Base-by-base conservation (phyloP, 1,284 basidiomycete genomes). In the Apiotrichum mycotoxinovorans region DNA sequence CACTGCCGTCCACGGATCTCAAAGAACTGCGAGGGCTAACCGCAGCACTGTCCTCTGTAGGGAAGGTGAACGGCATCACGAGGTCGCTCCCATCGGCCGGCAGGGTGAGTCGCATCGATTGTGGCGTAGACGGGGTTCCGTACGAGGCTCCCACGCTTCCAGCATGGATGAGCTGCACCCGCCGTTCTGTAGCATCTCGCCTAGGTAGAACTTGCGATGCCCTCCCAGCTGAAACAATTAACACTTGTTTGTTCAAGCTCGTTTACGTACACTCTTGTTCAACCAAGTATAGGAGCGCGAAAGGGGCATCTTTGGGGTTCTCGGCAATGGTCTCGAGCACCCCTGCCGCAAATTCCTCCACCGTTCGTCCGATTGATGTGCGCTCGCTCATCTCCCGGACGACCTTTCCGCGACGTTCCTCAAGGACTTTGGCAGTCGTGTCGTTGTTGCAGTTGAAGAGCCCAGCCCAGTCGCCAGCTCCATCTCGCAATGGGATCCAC, bases 361-460 rank as follows among this genome's bases (percentile, higher is more conserved):
- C 66, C 1, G 68, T 72, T 8, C 70, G 53, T 0, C 70, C 68
- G 25, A 69, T 66, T 4, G 70, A 66, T 63, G 52, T 69, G 22
- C 69, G 49, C 52, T 72, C 69, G 12, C 68, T 70, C 64, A 76
- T 68, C 34, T 70, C 70, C 38, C 68, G 56, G 0, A 71, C 64
- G 1, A 66, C 63, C 0, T 64, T 60, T 38, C 66, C 45, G 3
- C 69, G 57, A 50, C 69, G 48, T 42, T 70, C 65, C 2, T 61
- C 65, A 27, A 69, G 34, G 11, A 71, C 69, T 35, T 73, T 72
- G 18, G 63, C 56, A 0, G 54, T 55, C 1, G 67, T 72, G 12
- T 71, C 63, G 40, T 68, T 62, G 3, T 69, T 73, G 17, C 68
- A 69, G 45, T 73, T 71, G 64, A 69, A 70, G 3, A 76, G 37